phyloP scores from a whole-genome alignment of 2,329 filamentous ascomycete species.

The Botryotinia calthae region DNA sequence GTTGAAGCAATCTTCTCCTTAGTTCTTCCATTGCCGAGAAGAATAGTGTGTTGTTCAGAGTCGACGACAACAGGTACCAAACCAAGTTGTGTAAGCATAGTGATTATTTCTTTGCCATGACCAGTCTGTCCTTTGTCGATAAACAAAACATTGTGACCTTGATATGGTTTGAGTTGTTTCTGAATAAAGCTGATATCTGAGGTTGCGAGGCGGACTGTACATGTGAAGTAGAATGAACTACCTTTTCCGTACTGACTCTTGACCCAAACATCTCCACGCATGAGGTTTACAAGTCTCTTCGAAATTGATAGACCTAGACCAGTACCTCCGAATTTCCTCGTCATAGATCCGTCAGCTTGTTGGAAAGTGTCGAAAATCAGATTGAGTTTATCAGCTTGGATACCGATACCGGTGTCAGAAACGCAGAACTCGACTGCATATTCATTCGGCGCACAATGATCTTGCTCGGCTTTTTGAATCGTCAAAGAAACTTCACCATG shows the following conservation, averaged over 20 bases:
- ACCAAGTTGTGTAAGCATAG: conserved; percentile 75
- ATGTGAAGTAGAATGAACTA: conserved; percentile 96
- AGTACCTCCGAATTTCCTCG: conserved; percentile 91
- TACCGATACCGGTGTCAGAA: conserved; percentile 94
- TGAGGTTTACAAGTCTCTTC: conserved; percentile 88
- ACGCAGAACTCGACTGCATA: conserved; percentile 96
- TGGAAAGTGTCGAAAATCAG: conserved; percentile 99
- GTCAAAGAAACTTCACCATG: conserved; percentile 92
- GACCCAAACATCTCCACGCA: conserved; percentile 96
- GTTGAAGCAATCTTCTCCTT: conserved; percentile 42
- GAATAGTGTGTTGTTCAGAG: conserved; percentile 65
- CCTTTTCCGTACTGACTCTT: conserved; percentile 88
- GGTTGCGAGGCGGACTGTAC: conserved; percentile 79
- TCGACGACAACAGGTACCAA: conserved; percentile 82
- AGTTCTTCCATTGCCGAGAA: conserved; percentile 49
- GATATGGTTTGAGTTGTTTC: conserved; percentile 85
- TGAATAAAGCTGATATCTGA: conserved; percentile 75
- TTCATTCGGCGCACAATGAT: conserved; percentile 67
- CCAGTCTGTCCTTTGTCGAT: conserved; percentile 86
- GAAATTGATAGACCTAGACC: conserved; percentile 93
- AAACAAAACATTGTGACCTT: conserved; percentile 87
- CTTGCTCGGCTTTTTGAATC: conserved; percentile 70
- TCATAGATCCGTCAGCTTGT: conserved; percentile 95
- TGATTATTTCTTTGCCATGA: conserved; percentile 70
- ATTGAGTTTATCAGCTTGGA: conserved; percentile 90